These are phyloP conservation scores for Fraxinus pennsylvanica DNA, from an alignment of 257 asterid species.

Conservation along the genomic window DNA sequence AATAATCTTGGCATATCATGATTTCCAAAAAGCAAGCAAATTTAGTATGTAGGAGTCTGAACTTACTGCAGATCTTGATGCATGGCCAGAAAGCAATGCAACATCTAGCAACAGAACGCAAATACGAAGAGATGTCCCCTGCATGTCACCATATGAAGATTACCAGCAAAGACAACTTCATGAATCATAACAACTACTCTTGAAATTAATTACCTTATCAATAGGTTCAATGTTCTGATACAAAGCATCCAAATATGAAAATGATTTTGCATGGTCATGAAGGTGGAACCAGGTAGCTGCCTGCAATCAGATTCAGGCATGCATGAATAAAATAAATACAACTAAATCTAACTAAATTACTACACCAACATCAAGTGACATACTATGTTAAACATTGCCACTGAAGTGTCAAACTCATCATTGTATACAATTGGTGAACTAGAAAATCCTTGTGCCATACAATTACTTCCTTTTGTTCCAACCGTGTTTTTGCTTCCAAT, in stretches of 20 bases:
- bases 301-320: slow-evolving; percentile 46
- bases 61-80: slow-evolving; percentile 82
- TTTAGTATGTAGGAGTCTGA: neutral
- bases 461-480: slow-evolving; percentile 45
- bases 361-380: slow-evolving; percentile 26
- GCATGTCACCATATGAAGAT: slow-evolving; percentile 40
- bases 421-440: slow-evolving; percentile 45
- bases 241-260: slow-evolving; percentile 67
- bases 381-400: slow-evolving; percentile 69
- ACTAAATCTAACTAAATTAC: slow-evolving; percentile 19
- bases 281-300: slow-evolving; percentile 89
- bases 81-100: slow-evolving; percentile 65
- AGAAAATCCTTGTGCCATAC: slow-evolving; percentile 36
- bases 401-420: slow-evolving; percentile 64
- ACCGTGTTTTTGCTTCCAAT: slow-evolving; percentile 46
- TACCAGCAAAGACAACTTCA: slow-evolving; percentile 11
- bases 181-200: neutral
- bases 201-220: slow-evolving; percentile 63
- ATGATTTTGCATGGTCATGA: slow-evolving; percentile 74
- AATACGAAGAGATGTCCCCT: slow-evolving; percentile 83
- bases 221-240: slow-evolving; percentile 83
- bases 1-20: neutral
- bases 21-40: neutral
- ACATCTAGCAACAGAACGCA: slow-evolving; percentile 91
- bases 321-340: slow-evolving; percentile 17